Evolutionary conservation across 192 early-diverging fungal species (phyloP).

Genomic region (Coemansia umbellata): DNA sequence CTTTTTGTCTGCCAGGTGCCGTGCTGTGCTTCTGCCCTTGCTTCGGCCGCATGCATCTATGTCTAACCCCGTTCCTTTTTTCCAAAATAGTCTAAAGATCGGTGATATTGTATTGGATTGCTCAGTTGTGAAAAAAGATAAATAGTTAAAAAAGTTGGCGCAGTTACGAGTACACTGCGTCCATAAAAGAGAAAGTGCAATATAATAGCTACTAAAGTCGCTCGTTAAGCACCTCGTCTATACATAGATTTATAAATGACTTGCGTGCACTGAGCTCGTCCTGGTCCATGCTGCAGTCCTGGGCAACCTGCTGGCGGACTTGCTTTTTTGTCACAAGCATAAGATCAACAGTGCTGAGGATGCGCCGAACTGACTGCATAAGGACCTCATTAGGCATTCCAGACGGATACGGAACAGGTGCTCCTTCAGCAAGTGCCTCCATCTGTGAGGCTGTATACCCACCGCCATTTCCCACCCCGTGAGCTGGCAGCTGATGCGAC

Average conservation of each 20-base stretch:
- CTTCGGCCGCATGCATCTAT: too few species aligned
- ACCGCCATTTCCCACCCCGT: too few species aligned
- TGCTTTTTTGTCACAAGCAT: constrained; percentile 99
- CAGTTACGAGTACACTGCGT: too few species aligned
- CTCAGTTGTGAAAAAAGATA: not conserved
- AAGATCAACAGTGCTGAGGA: constrained; percentile 86
- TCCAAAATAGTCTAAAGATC: too few species aligned
- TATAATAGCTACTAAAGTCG: constrained; percentile 23
- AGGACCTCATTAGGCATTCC: constrained; percentile 71
- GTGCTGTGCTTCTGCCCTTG: too few species aligned
- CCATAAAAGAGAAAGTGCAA: not conserved
- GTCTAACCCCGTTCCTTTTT: too few species aligned
- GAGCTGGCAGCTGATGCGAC: not conserved
- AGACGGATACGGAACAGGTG: constrained; percentile 29
- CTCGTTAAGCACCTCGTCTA: constrained; percentile 58
- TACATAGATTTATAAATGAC: constrained; percentile 84
- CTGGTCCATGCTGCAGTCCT: constrained; percentile 67
- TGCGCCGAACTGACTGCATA: constrained; percentile 62
- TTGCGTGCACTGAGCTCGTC: constrained; percentile 79
- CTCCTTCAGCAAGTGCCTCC: too few species aligned
- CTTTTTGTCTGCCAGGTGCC: too few species aligned
- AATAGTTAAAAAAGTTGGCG: too few species aligned
- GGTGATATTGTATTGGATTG: too few species aligned
- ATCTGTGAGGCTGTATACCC: too few species aligned
- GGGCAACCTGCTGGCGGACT: constrained; percentile 85